phyloP scores from a whole-genome alignment of 805 yeast species.

The Spathaspora passalidarum region DNA sequence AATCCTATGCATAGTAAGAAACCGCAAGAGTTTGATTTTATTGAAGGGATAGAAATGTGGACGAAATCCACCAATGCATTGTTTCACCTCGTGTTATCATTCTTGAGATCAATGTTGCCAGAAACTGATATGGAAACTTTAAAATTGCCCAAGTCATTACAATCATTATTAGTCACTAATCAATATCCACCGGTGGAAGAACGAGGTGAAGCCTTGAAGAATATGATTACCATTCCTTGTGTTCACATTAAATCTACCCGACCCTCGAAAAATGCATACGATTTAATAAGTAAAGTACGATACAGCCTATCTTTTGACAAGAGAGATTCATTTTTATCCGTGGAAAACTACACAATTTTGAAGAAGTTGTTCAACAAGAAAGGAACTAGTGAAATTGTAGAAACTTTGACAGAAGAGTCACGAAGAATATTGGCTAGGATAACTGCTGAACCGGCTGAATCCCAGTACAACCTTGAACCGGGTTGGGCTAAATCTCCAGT shows the following conservation, averaged over 20 bases:
- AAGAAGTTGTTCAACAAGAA: conserved; percentile 64
- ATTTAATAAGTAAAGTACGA: conserved; percentile 49
- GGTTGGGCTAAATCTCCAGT: conserved; percentile 29
- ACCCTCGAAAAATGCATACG: conserved; percentile 49
- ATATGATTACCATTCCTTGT: conserved; percentile 55
- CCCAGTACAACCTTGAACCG: conserved; percentile 37
- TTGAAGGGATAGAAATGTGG: conserved; percentile 76
- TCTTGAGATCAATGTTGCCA: conserved; percentile 74
- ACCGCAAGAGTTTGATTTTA: conserved; percentile 40
- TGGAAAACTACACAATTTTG: conserved; percentile 74
- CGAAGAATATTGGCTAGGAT: conserved; percentile 48
- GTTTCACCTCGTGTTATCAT: conserved; percentile 75
- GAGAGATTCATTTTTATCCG: conserved; percentile 64
- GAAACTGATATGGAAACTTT: conserved; percentile 56
- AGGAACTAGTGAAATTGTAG: conserved; percentile 52
- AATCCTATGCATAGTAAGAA: conserved; percentile 36
- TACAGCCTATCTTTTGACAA: conserved; percentile 64
- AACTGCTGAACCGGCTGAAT: conserved; percentile 32
- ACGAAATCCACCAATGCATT: conserved; percentile 80
- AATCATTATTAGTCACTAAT: conserved; percentile 58
- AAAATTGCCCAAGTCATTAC: conserved; percentile 64
- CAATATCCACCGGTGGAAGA: conserved; percentile 70
- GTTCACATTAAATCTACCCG: conserved; percentile 56
- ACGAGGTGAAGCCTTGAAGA: conserved; percentile 27
- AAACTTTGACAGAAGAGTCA: conserved; percentile 72